Conservation (phyloP, 1,284 basidiomycete species). For the Ceratobasidium theobromae region DNA sequence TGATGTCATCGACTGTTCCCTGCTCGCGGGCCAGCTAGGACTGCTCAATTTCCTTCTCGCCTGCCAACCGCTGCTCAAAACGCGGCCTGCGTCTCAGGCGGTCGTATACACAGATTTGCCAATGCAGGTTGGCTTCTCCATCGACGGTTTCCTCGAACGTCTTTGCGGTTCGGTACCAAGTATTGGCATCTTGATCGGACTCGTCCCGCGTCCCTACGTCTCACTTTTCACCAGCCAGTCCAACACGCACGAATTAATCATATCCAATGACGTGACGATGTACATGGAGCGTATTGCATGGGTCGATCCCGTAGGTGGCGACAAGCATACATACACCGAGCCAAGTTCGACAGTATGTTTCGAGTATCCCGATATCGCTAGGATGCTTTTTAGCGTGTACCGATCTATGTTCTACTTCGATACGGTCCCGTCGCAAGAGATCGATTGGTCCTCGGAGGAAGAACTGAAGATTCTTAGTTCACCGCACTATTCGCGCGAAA, state of each 20-base stretch:
- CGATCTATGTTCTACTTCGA: slow-evolving; percentile 48
- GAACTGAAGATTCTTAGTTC: slow-evolving; percentile 37
- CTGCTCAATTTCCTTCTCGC: slow-evolving; percentile 53
- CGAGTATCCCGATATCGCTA: slow-evolving; percentile 45
- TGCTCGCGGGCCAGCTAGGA: slow-evolving; percentile 53
- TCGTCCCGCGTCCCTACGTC: slow-evolving; percentile 48
- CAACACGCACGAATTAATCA: slow-evolving; percentile 48
- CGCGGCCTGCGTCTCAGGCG: slow-evolving; percentile 38
- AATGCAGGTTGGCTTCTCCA: slow-evolving; percentile 41
- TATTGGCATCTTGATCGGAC: slow-evolving; percentile 48
- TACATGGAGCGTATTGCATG: slow-evolving; percentile 17
- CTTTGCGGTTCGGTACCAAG: slow-evolving; percentile 48
- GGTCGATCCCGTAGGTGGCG: slow-evolving; percentile 35
- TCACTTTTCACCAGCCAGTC: slow-evolving; percentile 49
- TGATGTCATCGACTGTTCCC: slow-evolving; percentile 58
- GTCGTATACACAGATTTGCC: slow-evolving; percentile 51
- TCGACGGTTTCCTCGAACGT: slow-evolving; percentile 43
- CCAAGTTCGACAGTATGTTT: slow-evolving; percentile 36
- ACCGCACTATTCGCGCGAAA: slow-evolving; percentile 51
- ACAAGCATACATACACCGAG: slow-evolving; percentile 35
- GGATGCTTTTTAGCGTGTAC: slow-evolving; percentile 53
- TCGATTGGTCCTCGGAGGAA: slow-evolving; percentile 37
- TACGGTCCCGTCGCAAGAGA: slow-evolving; percentile 43
- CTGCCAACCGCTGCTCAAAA: slow-evolving; percentile 46
- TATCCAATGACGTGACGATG: neutral